Evolutionary conservation across 2,329 filamentous ascomycete genomes (phyloP).

Genomic region (Neopestalotiopsis rosae): DNA sequence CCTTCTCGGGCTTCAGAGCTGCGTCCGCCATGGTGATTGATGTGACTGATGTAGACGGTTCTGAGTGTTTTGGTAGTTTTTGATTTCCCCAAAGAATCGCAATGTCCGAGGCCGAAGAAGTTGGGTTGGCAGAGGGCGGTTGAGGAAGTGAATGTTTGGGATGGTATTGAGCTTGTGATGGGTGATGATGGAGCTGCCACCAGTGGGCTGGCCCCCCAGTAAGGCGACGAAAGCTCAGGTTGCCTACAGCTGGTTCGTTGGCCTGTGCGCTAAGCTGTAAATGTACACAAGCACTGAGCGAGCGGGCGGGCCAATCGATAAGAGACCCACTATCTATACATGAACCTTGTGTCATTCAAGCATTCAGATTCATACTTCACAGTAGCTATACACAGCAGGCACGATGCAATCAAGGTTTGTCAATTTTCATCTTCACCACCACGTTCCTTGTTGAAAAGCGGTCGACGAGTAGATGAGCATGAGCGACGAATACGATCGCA

Average conservation of each 20-base stretch:
- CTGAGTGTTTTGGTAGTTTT: not conserved
- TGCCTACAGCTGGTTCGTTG: slow-evolving; percentile 27
- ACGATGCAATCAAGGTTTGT: too few relatives aligned
- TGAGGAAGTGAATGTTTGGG: not conserved
- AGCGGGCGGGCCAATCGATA: not conserved
- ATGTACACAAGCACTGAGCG: not conserved
- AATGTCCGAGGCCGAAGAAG: not conserved
- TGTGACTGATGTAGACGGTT: not conserved
- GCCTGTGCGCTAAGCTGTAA: slow-evolving; percentile 21
- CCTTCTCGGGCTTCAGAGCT: slow-evolving; percentile 92
- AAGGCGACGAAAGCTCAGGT: slow-evolving; percentile 33
- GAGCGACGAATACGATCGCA: too few relatives aligned
- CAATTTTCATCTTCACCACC: too few relatives aligned
- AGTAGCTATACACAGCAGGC: too few relatives aligned
- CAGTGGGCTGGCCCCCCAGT: slow-evolving; percentile 14
- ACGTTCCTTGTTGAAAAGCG: too few relatives aligned
- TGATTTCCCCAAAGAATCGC: not conserved
- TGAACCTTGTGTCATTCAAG: too few relatives aligned
- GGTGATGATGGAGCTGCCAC: slow-evolving; percentile 21
- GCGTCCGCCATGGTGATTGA: slow-evolving; percentile 75
- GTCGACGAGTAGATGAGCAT: too few relatives aligned
- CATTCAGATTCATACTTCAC: not conserved
- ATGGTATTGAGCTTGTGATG: slow-evolving; percentile 12
- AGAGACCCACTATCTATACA: not conserved
- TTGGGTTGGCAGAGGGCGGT: not conserved